Evolutionary conservation across 352 stramenopile species (phyloP), one percentile per base, ranked within the genome.

Genomic region (Pythium periplocum): DNA sequence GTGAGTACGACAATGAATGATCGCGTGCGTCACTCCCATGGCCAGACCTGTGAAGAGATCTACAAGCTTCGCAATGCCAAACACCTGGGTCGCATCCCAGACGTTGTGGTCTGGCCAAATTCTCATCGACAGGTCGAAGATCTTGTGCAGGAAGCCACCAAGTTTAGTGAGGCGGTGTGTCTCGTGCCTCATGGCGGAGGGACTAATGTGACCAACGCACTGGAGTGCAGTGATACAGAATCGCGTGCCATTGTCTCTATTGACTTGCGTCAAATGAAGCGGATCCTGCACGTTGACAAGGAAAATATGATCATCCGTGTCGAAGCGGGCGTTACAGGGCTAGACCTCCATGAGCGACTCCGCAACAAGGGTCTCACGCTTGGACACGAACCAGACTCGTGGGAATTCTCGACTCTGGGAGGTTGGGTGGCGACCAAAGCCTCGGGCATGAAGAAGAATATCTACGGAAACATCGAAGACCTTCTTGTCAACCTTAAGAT

Each of bases 391-490:
- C 93, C 93, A 0, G 90, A 98, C 59, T 97, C 86, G 51, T 90
- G 87, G 66, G 93, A 98, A 68, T 98, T 98, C 53, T 97, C 86
- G 37, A 97, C 90, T 2, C 69, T 98, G 3, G 90, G 90, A 30
- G 90, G 93, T 37, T 98, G 88, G 88, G 82, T 97, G 41, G 90
- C 92, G 0, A 98, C 90, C 3, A 86, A 88, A 58, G 87, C 90
- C 17, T 97, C 89, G 2, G 93, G 90, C 6, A 98, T 98, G 93
- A 97, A 97, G 70, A 93, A 96, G 66, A 96, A 96, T 55, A 75
- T 71, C 37, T 97, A 98, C 58, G 93, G 93, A 33, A 98, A 98
- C 53, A 98, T 98, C 61, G 93, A 98, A 64, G 90, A 97, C 58
- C 73, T 98, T 26, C 83, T 96, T 12, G 73, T 93, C 6, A 90